These are phyloP conservation scores for Viola pubescens DNA, from an alignment of 441 rosid species.

Conservation along the genomic window DNA sequence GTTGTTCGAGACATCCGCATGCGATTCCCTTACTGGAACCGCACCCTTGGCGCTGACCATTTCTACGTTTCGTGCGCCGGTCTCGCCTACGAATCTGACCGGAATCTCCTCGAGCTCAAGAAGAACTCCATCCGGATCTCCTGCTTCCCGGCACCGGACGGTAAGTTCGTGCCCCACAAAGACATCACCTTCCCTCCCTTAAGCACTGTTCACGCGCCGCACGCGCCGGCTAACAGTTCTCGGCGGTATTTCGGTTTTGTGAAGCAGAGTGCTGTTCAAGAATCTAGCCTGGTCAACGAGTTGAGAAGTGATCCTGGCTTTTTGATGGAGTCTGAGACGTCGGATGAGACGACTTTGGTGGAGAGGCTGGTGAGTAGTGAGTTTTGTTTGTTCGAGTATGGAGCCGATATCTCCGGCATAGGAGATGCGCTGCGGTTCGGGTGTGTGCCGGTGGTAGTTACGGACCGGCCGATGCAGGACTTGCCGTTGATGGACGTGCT, in stretches of 20 bases:
- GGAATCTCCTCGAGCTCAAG: conserved; percentile 47
- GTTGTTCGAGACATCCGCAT: conserved; percentile 25
- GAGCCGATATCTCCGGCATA: conserved; percentile 29
- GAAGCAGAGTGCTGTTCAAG: conserved; percentile 22
- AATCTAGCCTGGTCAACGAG: conserved; percentile 16
- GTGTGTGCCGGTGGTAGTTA: conserved; percentile 43
- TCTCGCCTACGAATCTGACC: conserved; percentile 31
- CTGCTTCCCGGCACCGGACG: conserved; percentile 34
- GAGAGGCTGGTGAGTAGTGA: conserved; percentile 25
- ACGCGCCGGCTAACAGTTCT: conserved; percentile 13
- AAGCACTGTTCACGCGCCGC: background rate
- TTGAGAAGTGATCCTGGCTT: conserved; percentile 27
- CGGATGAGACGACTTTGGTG: conserved; percentile 24
- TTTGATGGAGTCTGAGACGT: conserved; percentile 38
- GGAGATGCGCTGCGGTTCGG: conserved; percentile 41
- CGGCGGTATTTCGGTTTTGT: conserved; percentile 24
- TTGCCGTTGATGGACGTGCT: conserved; percentile 47
- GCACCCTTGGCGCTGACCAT: conserved; percentile 60
- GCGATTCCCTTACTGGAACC: conserved; percentile 47
- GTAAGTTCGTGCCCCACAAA: conserved; percentile 47
- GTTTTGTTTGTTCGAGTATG: conserved; percentile 45
- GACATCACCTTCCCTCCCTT: conserved; percentile 43
- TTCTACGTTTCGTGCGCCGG: conserved; percentile 40
- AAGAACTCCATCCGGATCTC: conserved; percentile 51
- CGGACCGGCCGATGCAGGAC: conserved; percentile 50